Evolutionary conservation across 2,329 filamentous ascomycete species (phyloP).

Genomic region (Cladosporium sphaerospermum): DNA sequence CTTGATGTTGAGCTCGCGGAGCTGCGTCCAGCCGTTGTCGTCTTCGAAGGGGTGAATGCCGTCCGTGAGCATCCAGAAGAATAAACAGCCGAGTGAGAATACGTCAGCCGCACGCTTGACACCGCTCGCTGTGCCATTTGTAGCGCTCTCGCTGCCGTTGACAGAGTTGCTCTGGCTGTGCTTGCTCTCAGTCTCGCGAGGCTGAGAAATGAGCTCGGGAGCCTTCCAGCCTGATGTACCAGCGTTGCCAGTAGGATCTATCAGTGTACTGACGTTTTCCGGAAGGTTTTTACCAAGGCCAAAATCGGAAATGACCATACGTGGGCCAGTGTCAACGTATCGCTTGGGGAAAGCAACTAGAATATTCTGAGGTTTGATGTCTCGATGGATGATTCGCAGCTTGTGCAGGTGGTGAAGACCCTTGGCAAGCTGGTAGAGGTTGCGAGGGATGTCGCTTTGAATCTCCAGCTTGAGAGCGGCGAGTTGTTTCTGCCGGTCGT

Average conservation of each 20-base stretch:
- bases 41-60: slow-evolving; percentile 91
- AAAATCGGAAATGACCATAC: slow-evolving; percentile 95
- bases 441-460: slow-evolving; percentile 67
- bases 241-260: slow-evolving; percentile 87
- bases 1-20: slow-evolving; percentile 89
- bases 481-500: slow-evolving; percentile 31
- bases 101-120: slow-evolving; percentile 96
- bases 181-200: slow-evolving; percentile 39
- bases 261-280: slow-evolving; percentile 87
- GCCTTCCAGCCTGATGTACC: slow-evolving; percentile 96
- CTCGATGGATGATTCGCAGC: slow-evolving; percentile 90
- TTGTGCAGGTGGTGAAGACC: slow-evolving; percentile 85
- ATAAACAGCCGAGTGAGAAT: slow-evolving; percentile 94
- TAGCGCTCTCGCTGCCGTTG: slow-evolving; percentile 49
- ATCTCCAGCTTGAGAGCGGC: slow-evolving; percentile 63
- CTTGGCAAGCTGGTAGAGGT: slow-evolving; percentile 82
- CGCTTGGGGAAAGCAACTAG: slow-evolving; percentile 66
- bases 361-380: slow-evolving; percentile 97
- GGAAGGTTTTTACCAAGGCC: slow-evolving; percentile 96
- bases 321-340: slow-evolving; percentile 58
- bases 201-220: slow-evolving; percentile 73
- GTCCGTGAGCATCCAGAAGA: slow-evolving; percentile 95
- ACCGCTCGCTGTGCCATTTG: slow-evolving; percentile 53
- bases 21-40: slow-evolving; percentile 80
- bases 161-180: slow-evolving; percentile 38